phyloP scores from a whole-genome alignment of 768 basidiomycete genomes.

The Trametes cubensis region DNA sequence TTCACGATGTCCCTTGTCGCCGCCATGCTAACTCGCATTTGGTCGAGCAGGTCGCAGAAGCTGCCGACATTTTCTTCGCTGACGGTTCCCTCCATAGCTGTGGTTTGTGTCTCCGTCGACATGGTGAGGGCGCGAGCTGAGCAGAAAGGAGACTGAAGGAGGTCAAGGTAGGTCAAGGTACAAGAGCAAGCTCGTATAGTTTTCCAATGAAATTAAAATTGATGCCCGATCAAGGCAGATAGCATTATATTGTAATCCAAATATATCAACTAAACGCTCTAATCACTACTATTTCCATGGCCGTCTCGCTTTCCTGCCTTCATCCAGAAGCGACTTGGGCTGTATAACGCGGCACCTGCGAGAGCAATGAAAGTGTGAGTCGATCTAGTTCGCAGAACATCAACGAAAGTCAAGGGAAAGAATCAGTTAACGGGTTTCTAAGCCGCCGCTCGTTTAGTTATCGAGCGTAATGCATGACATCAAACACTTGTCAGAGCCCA shows the following conservation, averaged over 20 bases:
- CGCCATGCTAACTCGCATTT: conserved; percentile 65
- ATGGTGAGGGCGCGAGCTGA: not conserved
- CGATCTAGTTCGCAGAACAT: conserved; percentile 4
- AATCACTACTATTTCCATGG: too few species aligned
- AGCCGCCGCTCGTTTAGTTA: conserved; percentile 50
- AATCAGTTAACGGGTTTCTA: conserved; percentile 69
- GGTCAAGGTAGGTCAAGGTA: not conserved
- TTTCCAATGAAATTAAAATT: too few species aligned
- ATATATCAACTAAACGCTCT: too few species aligned
- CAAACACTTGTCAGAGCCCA: conserved; percentile 62
- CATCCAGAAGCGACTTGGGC: too few species aligned
- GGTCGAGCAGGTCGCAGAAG: conserved; percentile 41
- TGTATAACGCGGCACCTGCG: too few species aligned
- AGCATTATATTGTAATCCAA: too few species aligned
- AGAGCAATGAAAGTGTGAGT: not conserved
- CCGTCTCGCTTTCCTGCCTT: too few species aligned
- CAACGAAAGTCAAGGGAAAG: not conserved
- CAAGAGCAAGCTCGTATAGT: not conserved
- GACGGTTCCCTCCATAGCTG: not conserved
- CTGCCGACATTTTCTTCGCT: conserved; percentile 20
- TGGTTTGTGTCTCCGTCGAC: not conserved
- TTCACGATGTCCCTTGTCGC: conserved; percentile 61
- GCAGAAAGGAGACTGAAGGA: too few species aligned
- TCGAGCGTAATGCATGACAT: conserved; percentile 57
- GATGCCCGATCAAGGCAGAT: too few species aligned